Base-by-base conservation (phyloP, 108 stramenopile genomes). In the Asterionellopsis glacialis region DNA sequence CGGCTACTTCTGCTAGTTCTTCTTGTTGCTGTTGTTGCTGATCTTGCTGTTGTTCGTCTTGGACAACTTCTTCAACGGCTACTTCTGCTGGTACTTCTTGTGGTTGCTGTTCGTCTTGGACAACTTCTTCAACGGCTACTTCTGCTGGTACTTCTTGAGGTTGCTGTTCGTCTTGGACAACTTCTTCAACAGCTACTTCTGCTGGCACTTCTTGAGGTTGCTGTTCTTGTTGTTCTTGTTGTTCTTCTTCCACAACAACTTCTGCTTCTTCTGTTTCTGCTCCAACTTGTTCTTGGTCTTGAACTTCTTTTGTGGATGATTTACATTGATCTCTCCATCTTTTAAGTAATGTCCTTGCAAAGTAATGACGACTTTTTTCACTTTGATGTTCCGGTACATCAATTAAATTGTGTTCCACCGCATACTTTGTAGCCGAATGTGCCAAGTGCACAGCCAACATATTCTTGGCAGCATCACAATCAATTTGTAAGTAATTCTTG, bases 181-280 rank as follows among this genome's bases (percentile, higher is more conserved):
- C 43, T 44, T 48, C 9, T 48, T 48, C 47, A 21, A 5, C 7
- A 21, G 5, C 21, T 6, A 21, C 47, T 48, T 48, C 47, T 48
- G 18, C 47, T 48, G 5, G 5, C 9, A 21, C 2, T 48, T 48
- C 47, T 48, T 48, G 19, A 6, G 2, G 19, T 48, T 48, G 5
- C 9, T 48, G 5, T 48, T 48, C 47, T 48, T 6, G 1, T 9
- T 48, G 19, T 48, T 48, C 5, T 48, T 48, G 19, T 48, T 48
- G 19, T 9, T 48, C 63, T 54, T 64, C 63, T 22, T 64, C 63
- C 33, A 16, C 51, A 53, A 16, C 44, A 9, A 13, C 23, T 5
- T 23, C 63, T 54, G 24, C 63, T 64, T 51, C 52, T 64, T 51
- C 22, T 40, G 39, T 26, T 11, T 6, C 28, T 41, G 51, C 19